Base-by-base conservation (phyloP, 345 rosid species). In the Iberis pinnata region DNA sequence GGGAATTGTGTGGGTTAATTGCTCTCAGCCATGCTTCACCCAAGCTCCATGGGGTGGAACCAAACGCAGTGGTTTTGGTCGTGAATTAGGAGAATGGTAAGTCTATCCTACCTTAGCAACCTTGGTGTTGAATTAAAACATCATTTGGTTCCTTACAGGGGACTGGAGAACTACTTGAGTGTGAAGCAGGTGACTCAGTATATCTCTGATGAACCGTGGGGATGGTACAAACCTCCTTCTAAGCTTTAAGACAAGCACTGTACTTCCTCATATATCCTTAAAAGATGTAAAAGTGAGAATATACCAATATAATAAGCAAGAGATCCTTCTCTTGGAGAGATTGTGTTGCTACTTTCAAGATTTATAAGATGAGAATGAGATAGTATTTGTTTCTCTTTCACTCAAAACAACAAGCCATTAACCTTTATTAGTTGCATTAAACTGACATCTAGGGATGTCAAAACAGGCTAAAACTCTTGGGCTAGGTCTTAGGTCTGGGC, bases 41-140 rank as follows among this genome's bases (percentile, higher is more conserved):
- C 98, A 92, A 58, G 97, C 97, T 40, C 98, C 98, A 42, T 92
- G 98, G 98, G 98, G 98, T 37, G 97, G 98, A 65, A 72, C 76
- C 59, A 88, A 92, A 64, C 95, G 87, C 59, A 92, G 95, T 59
- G 98, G 97, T 14, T 92, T 83, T 66, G 97, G 98, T n/a, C 95
- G 95, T 62, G 98, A 88, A 68, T 73, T 88, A 58, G 97, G 98
- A 40, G 90, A 88, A 81, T 86, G 97, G 98, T 88, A 72, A 39
- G 73, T 37, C 40, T 44, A 12, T 59, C 18, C 22, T 17, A 40
- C 4, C 19, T 22, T 14, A n/a, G n/a, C 25, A 9, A 16, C 19
- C 20, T 18, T 16, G 27, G 17, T 13, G 17, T 24, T 57, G 52
- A 17, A 42, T 19, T 58, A 42, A 52, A 66, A 54, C 62, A 31